phyloP scores from a whole-genome alignment of 78 protist genomes.

The Chrysochromulina parva region DNA sequence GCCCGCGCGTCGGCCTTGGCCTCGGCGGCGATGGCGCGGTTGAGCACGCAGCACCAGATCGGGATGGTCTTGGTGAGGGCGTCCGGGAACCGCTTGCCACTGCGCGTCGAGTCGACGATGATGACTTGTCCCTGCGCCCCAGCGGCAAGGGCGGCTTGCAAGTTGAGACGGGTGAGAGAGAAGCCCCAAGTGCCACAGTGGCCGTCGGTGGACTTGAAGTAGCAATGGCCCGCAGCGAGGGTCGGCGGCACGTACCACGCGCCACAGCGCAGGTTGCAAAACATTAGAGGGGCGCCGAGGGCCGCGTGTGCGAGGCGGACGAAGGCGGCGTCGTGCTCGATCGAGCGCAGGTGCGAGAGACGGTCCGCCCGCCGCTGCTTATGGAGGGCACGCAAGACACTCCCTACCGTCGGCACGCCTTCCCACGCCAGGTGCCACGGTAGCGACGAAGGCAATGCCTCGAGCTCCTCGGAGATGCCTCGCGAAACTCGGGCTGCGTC shows the following conservation, averaged over 20 bases:
- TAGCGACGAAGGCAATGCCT: no score
- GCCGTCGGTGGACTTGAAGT: slow-evolving; percentile 22
- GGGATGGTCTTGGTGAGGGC: slow-evolving; percentile 8
- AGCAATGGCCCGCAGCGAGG: not conserved
- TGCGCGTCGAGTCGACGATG: slow-evolving; percentile 9
- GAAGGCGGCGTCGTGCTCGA: not conserved
- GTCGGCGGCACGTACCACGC: not conserved
- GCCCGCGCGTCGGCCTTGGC: no score
- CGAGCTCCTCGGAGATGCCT: no score
- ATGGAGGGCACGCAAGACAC: not conserved
- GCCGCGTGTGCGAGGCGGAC: not conserved
- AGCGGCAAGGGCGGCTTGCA: not conserved
- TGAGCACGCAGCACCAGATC: slow-evolving; percentile 3
- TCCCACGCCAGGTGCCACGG: no score
- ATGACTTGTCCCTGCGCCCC: not conserved
- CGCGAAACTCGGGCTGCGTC: no score
- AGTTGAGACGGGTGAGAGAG: not conserved
- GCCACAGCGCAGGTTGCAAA: not conserved
- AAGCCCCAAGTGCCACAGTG: not conserved
- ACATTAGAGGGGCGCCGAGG: not conserved
- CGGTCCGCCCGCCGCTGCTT: not conserved
- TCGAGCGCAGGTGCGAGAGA: not conserved
- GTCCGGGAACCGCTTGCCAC: slow-evolving; percentile 11
- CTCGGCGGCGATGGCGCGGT: not conserved
- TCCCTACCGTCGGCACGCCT: no score